phyloP scores from a whole-genome alignment of 2,329 filamentous ascomycete species.

The Venturiaceae sp. region DNA sequence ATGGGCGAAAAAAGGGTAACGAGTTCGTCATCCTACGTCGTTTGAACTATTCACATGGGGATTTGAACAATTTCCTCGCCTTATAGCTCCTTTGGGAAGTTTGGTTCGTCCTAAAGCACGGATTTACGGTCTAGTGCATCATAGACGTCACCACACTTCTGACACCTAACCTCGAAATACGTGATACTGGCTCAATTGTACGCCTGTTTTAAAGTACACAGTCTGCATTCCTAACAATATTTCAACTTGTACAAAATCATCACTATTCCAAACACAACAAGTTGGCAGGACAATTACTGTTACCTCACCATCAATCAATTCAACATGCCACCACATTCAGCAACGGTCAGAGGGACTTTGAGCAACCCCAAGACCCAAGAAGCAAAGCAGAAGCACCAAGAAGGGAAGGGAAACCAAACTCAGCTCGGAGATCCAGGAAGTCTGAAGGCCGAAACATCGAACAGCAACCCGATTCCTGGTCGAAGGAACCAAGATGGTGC shows the following conservation, averaged over 20 bases:
- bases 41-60: not conserved
- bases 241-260: too few species aligned
- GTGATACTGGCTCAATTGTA: not conserved
- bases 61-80: not conserved
- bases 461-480: not conserved
- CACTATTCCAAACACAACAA: too few species aligned
- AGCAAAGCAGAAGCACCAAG: not conserved
- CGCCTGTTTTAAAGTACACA: not conserved
- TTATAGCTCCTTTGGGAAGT: not conserved
- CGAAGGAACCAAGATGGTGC: not conserved
- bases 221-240: too few species aligned
- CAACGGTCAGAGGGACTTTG: not conserved
- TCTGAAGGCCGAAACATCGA: not conserved
- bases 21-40: not conserved
- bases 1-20: not conserved
- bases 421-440: conserved; percentile 3
- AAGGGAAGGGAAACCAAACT: not conserved
- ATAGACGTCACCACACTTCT: not conserved
- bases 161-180: not conserved
- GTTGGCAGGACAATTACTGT: too few species aligned
- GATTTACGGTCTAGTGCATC: not conserved
- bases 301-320: too few species aligned
- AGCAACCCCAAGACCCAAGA: conserved; percentile 3
- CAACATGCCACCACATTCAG: conserved; percentile 4
- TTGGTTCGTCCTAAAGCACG: not conserved